A percentile compares a stretch with the other conserved stretches of the same genome.
Conservation (phyloP, 148 eudicot genomes). For the Rhododendron simsii region DNA sequence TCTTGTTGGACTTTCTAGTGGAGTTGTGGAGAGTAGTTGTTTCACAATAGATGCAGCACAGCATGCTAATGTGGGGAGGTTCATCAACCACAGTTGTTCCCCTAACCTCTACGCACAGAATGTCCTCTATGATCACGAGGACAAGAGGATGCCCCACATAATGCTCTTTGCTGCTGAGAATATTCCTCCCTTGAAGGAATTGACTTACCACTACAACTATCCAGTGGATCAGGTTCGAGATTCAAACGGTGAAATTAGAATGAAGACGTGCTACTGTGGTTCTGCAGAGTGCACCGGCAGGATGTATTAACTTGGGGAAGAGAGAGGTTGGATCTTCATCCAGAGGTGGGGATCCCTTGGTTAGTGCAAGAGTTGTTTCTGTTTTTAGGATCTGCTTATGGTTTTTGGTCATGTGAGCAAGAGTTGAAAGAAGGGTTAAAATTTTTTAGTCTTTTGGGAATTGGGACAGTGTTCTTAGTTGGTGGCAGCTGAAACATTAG, state of each 20-base stretch:
- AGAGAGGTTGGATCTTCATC: background rate
- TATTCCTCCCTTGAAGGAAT: conserved; percentile 79
- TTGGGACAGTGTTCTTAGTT: background rate
- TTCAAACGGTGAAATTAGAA: conserved; percentile 60
- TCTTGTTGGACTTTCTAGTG: conserved; percentile 20
- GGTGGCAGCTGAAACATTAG: background rate
- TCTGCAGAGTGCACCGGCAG: conserved; percentile 71
- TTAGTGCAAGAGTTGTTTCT: background rate
- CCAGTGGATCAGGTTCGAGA: conserved; percentile 56
- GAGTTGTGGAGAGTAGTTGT: conserved; percentile 44
- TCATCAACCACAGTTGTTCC: conserved; percentile 84
- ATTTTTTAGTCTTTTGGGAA: background rate
- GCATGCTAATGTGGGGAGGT: conserved; percentile 74
- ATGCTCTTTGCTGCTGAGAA: conserved; percentile 88
- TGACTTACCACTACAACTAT: conserved; percentile 79
- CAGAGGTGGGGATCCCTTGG: background rate
- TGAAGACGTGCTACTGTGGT: conserved; percentile 79
- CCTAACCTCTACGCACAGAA: conserved; percentile 88
- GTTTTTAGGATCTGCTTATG: background rate
- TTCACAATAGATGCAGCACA: conserved; percentile 79
- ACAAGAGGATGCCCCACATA: conserved; percentile 78
- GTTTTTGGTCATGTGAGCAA: background rate
- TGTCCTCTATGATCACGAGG: conserved; percentile 82
- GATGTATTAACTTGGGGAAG: conserved; percentile 42
- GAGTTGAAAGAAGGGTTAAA: background rate